Evolutionary conservation across 202 grass and related monocot genomes (phyloP).

Genomic region (Panicum virgatum): DNA sequence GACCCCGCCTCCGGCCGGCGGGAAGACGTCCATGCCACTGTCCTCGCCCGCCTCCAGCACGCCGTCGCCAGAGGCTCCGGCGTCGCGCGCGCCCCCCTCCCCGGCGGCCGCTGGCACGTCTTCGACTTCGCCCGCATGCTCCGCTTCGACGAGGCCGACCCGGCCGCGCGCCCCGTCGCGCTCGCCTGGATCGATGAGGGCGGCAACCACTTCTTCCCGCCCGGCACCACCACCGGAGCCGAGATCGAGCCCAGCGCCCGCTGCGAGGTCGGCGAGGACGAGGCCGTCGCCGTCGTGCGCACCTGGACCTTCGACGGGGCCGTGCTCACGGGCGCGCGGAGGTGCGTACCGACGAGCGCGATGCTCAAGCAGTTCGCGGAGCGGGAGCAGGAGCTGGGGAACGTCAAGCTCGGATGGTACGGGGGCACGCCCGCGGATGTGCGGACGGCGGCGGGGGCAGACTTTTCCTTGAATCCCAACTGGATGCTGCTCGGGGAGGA

Average conservation of each 20-base stretch:
- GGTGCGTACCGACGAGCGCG: background rate
- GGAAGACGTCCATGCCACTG: background rate
- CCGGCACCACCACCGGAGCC: background rate
- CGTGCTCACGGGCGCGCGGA: background rate
- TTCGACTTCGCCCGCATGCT: background rate
- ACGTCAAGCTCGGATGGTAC: background rate
- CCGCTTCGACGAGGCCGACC: background rate
- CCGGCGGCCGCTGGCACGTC: background rate
- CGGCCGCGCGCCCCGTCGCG: background rate
- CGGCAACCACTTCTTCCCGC: background rate
- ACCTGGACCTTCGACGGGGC: background rate
- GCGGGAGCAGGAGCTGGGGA: background rate
- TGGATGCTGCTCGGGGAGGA: background rate
- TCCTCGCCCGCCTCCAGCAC: background rate
- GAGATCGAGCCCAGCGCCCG: background rate
- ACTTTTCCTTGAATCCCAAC: background rate
- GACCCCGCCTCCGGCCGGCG: background rate
- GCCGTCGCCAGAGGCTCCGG: background rate
- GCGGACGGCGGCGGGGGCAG: background rate
- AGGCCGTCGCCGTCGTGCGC: background rate
- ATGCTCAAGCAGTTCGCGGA: background rate
- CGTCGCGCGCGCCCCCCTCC: background rate
- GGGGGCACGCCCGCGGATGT: background rate
- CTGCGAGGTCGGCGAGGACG: background rate
- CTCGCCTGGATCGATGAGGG: background rate